Conservation (phyloP, 192 early-diverging fungal genomes). For the Coemansia sp. region DNA sequence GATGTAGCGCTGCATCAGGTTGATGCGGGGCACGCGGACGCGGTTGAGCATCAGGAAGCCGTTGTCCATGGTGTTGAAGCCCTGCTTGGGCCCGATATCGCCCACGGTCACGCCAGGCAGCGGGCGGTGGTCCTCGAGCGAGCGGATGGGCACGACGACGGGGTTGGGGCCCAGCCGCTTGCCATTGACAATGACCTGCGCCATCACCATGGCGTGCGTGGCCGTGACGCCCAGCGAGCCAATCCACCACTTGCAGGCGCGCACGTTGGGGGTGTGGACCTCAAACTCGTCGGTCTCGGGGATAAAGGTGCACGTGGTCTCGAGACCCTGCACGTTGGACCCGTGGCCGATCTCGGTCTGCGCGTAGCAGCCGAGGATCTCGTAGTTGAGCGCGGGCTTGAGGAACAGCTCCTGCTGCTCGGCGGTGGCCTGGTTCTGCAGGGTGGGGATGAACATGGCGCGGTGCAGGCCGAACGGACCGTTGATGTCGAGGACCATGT, state of each 20-base stretch:
- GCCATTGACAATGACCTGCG: conserved; percentile 67
- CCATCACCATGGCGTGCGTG: conserved; percentile 85
- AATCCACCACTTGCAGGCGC: conserved; percentile 85
- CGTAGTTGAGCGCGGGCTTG: conserved; percentile 63
- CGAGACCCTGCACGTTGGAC: conserved; percentile 81
- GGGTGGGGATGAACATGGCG: conserved; percentile 79
- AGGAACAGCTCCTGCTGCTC: conserved; percentile 80
- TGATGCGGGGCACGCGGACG: conserved; percentile 71
- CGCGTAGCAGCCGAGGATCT: conserved; percentile 84
- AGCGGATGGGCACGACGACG: conserved; percentile 78
- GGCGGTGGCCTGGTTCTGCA: conserved; percentile 65
- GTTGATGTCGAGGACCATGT: conserved; percentile 50
- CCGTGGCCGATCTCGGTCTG: conserved; percentile 75
- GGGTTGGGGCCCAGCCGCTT: conserved; percentile 76
- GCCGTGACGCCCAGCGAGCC: conserved; percentile 76
- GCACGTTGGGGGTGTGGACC: conserved; percentile 72
- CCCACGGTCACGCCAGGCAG: conserved; percentile 78
- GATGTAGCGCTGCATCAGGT: conserved; percentile 75
- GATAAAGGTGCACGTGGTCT: conserved; percentile 82
- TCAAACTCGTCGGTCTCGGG: conserved; percentile 85
- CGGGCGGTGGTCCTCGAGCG: conserved; percentile 65
- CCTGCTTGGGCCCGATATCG: conserved; percentile 87
- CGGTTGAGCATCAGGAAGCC: conserved; percentile 81
- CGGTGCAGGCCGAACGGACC: conserved; percentile 67
- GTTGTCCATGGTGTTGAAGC: conserved; percentile 82